Evolutionary conservation across 352 stramenopile species (phyloP).

Genomic region (Poterioochromonas sp.): DNA sequence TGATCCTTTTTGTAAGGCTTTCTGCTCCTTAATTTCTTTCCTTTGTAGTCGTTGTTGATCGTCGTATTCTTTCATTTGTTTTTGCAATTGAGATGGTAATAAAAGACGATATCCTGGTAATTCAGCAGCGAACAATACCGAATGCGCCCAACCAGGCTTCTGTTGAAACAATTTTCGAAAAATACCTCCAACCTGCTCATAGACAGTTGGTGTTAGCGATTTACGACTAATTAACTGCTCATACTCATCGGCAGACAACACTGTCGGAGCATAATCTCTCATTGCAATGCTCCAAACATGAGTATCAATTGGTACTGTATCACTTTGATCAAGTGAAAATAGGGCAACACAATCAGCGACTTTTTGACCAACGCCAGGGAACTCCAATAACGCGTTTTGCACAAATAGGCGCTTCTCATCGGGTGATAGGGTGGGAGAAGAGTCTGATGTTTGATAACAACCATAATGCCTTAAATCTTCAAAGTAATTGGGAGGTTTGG

Average conservation of each 20-base stretch:
- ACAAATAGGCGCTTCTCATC: conserved; percentile 42
- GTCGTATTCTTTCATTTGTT: conserved; percentile 47
- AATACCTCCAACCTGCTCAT: conserved; percentile 74
- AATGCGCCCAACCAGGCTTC: conserved; percentile 77
- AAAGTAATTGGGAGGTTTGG: background rate
- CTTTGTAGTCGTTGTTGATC: conserved; percentile 44
- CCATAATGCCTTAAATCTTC: too few species aligned
- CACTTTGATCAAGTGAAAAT: conserved; percentile 81
- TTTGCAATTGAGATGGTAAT: conserved; percentile 51
- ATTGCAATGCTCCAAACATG: conserved; percentile 58
- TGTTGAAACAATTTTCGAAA: conserved; percentile 77
- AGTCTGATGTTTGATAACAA: background rate
- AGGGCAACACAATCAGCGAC: conserved; percentile 94
- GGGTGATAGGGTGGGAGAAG: too few species aligned
- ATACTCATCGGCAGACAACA: too few species aligned
- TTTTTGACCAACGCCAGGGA: conserved; percentile 78
- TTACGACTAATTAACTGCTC: conserved; percentile 47
- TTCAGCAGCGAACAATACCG: conserved; percentile 71
- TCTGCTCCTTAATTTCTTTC: conserved; percentile 35
- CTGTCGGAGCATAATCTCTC: conserved; percentile 57
- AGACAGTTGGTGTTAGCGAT: conserved; percentile 67
- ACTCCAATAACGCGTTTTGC: conserved; percentile 52
- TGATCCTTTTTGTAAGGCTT: too few species aligned
- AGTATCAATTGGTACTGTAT: conserved; percentile 89
- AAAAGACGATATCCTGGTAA: conserved; percentile 56